Percentiles rank a stretch among this genome's conserved stretches.
These are phyloP conservation scores for Ogataea zsoltii DNA, from an alignment of 805 yeast genomes.

Conservation along the genomic window DNA sequence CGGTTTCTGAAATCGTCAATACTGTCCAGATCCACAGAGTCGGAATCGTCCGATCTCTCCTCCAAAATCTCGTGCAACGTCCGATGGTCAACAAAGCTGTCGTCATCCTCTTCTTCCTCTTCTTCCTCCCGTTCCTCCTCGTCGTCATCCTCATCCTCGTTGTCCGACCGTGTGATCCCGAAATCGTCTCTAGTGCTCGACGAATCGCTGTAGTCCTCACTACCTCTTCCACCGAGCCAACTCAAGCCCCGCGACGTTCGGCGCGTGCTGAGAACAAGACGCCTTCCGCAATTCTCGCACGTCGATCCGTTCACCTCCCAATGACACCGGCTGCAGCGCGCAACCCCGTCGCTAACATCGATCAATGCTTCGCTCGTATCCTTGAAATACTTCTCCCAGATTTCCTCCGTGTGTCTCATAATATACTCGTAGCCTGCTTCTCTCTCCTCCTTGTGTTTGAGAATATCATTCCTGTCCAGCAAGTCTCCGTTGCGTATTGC, in stretches of 20 bases:
- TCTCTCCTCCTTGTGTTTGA: constrained; percentile 31
- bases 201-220: too few relatives aligned
- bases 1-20: too few relatives aligned
- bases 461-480: constrained; percentile 18
- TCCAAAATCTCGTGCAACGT: not conserved
- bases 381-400: constrained; percentile 55
- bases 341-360: constrained; percentile 69
- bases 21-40: constrained; percentile 1
- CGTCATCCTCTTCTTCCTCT: not conserved
- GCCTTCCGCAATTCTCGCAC: constrained; percentile 69
- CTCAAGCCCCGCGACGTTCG: constrained; percentile 5
- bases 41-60: constrained; percentile 7
- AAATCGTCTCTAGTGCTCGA: too few relatives aligned
- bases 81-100: constrained; percentile 2
- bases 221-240: too few relatives aligned
- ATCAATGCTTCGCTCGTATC: constrained; percentile 50
- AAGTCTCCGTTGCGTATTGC: constrained; percentile 32
- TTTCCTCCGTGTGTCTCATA: constrained; percentile 25
- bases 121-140: constrained; percentile 1
- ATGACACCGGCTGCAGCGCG: constrained; percentile 73
- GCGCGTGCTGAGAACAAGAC: constrained; percentile 34
- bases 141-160: constrained; percentile 2
- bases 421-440: constrained; percentile 43
- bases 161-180: not conserved
- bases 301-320: constrained; percentile 73